These are phyloP conservation scores for Phytophthora colocasiae DNA, from an alignment of 352 stramenopile genomes.

Conservation along the genomic window DNA sequence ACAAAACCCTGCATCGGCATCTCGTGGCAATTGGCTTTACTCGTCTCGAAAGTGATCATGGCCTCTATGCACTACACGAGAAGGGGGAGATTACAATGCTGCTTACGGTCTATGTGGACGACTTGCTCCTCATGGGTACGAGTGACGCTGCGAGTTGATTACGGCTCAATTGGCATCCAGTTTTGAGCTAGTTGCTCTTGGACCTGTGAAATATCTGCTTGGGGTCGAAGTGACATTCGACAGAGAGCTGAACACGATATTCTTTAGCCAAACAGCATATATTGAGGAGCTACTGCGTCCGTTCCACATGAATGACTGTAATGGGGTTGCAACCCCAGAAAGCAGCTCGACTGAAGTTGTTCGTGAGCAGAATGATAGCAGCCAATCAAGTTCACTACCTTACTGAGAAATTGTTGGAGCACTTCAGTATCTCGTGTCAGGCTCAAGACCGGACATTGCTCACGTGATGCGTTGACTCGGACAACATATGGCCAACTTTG, in stretches of 20 bases:
- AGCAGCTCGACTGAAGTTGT: not conserved
- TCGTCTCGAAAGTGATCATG: constrained; percentile 7
- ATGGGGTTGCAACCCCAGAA: not conserved
- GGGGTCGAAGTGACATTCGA: not conserved
- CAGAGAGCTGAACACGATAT: not conserved
- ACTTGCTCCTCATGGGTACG: not conserved
- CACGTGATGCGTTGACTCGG: not conserved
- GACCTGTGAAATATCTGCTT: not conserved
- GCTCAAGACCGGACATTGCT: not conserved
- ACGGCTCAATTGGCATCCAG: not conserved
- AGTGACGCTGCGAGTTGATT: not conserved
- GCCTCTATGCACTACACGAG: not conserved
- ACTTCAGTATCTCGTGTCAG: not conserved
- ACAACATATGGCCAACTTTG: not conserved
- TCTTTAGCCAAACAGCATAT: not conserved
- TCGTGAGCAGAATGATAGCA: no score
- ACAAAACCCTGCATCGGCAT: not conserved
- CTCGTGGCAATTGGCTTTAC: constrained; percentile 1
- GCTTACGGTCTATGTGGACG: not conserved
- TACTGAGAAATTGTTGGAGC: not conserved
- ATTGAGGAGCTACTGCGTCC: not conserved
- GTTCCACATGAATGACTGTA: not conserved
- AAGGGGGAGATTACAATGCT: not conserved
- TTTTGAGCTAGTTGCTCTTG: not conserved
- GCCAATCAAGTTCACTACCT: not conserved